Percentiles rank a stretch among this genome's conserved stretches.
phyloP scores from a whole-genome alignment of 2,329 filamentous ascomycete species.

The Penicillium olsonii region DNA sequence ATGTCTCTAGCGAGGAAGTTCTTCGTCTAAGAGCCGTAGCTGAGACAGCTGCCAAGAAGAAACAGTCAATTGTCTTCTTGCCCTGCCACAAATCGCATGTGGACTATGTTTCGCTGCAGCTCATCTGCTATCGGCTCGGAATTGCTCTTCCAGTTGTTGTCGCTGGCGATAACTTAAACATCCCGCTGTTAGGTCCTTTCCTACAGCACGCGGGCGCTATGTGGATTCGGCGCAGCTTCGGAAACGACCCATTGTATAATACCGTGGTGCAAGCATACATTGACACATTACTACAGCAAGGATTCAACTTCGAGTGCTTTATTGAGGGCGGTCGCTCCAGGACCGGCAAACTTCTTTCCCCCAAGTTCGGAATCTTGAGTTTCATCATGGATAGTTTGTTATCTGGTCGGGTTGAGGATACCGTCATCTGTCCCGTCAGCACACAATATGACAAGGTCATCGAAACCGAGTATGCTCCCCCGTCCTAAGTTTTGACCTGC shows the following conservation, averaged over 20 bases:
- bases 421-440: constrained; percentile 91
- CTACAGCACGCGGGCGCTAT: constrained; percentile 95
- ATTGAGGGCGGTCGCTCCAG: constrained; percentile 92
- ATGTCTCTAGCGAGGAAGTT: constrained; percentile 94
- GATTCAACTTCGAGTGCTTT: constrained; percentile 96
- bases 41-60: constrained; percentile 77
- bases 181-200: constrained; percentile 85
- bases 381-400: constrained; percentile 90
- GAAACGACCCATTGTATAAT: constrained; percentile 84
- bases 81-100: constrained; percentile 94
- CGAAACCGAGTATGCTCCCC: constrained; percentile 69
- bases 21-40: constrained; percentile 79
- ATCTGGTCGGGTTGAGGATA: constrained; percentile 83
- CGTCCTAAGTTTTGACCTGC: neutral
- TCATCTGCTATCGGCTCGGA: constrained; percentile 93
- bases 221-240: constrained; percentile 93
- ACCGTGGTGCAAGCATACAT: constrained; percentile 96
- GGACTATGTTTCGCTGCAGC: constrained; percentile 90
- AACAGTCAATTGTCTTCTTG: constrained; percentile 93
- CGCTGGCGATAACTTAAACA: constrained; percentile 93
- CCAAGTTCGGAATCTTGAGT: constrained; percentile 92
- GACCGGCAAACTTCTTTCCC: constrained; percentile 88
- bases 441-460: constrained; percentile 99
- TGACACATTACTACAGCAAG: constrained; percentile 84
- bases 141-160: constrained; percentile 88